Evolutionary conservation across 371 early-diverging fungal species (phyloP).

Genomic region (Rhizomucor miehei): DNA sequence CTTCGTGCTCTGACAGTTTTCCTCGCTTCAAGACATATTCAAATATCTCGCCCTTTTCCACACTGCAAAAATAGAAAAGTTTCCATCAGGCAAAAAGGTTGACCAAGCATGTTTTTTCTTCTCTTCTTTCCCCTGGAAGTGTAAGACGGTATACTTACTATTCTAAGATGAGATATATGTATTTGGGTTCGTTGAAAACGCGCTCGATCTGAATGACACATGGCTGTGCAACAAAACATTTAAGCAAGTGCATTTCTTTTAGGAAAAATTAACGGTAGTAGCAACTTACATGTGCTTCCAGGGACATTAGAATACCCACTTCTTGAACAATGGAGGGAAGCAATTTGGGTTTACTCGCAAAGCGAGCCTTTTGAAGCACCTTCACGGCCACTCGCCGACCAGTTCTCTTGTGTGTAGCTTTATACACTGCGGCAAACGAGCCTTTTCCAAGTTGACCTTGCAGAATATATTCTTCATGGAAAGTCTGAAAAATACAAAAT

Average conservation of each 20-base stretch:
- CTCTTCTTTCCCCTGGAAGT: too few relatives aligned
- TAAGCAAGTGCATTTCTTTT: neutral
- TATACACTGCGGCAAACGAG: conserved; percentile 64
- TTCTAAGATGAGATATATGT: conserved; percentile 68
- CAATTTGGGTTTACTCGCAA: conserved; percentile 46
- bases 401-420: conserved; percentile 37
- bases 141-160: too few relatives aligned
- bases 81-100: too few relatives aligned
- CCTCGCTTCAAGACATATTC: conserved; percentile 78
- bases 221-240: conserved; percentile 34
- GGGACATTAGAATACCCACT: conserved; percentile 67
- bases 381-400: conserved; percentile 64
- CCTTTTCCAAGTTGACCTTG: conserved; percentile 54
- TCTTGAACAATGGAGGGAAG: conserved; percentile 65
- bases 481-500: conserved; percentile 32
- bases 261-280: neutral
- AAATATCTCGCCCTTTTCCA: conserved; percentile 89
- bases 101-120: too few relatives aligned
- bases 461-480: conserved; percentile 52
- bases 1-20: conserved; percentile 71
- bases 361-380: conserved; percentile 52
- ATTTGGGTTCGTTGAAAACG: conserved; percentile 60
- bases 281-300: conserved; percentile 60
- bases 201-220: conserved; percentile 58
- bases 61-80: too few relatives aligned